Conservation (phyloP, 2,329 filamentous ascomycete species). For the Sclerotiophoma versabilis region DNA sequence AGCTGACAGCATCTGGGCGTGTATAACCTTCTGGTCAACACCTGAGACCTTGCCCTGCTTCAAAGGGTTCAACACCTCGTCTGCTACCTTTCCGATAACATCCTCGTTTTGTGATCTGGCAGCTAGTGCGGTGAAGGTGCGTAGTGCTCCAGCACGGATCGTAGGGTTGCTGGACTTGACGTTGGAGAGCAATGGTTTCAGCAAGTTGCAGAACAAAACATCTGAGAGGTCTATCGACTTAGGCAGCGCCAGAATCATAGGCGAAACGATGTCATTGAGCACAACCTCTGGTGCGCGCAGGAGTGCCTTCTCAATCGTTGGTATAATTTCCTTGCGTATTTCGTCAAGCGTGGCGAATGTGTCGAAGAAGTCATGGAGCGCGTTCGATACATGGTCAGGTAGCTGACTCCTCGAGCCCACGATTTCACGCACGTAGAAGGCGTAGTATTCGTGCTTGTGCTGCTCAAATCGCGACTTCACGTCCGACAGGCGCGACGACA, state of each 20-base stretch:
- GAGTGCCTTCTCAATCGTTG: constrained; percentile 85
- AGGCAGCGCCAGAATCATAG: constrained; percentile 75
- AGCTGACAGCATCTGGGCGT: constrained; percentile 79
- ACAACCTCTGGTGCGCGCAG: constrained; percentile 90
- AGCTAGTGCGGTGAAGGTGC: constrained; percentile 76
- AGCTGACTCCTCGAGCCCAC: constrained; percentile 78
- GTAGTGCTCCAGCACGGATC: constrained; percentile 78
- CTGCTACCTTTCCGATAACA: constrained; percentile 70
- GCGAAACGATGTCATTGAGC: constrained; percentile 77
- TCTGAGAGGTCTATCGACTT: constrained; percentile 77
- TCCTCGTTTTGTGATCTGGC: constrained; percentile 65
- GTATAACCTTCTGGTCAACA: constrained; percentile 81
- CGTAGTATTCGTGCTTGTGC: constrained; percentile 75
- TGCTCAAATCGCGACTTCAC: constrained; percentile 68
- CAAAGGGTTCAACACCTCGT: constrained; percentile 80
- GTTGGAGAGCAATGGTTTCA: constrained; percentile 89
- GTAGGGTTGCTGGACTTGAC: constrained; percentile 85
- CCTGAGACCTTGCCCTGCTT: constrained; percentile 84
- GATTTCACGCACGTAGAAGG: constrained; percentile 86
- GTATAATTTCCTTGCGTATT: constrained; percentile 76
- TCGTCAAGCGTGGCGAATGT: constrained; percentile 78
- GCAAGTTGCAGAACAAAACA: constrained; percentile 71
- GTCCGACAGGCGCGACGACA: constrained; percentile 74
- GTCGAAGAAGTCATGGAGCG: constrained; percentile 81
- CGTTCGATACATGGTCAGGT: constrained; percentile 73